These are phyloP conservation scores for Euphrasia confusa DNA, from an alignment of 257 asterid genomes.

Conservation along the genomic window DNA sequence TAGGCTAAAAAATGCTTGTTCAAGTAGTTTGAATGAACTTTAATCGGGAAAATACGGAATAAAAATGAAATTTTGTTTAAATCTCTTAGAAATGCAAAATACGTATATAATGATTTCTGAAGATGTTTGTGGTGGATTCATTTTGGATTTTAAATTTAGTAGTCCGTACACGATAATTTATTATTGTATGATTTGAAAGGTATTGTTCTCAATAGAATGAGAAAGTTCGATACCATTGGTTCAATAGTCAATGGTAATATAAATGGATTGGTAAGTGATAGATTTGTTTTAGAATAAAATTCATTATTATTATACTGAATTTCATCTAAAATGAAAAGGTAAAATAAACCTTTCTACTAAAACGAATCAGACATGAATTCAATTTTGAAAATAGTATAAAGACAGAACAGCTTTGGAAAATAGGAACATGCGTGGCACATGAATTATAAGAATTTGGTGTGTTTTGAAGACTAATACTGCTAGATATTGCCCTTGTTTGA, in stretches of 20 bases:
- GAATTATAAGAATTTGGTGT: background rate
- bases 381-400: background rate
- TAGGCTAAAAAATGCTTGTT: background rate
- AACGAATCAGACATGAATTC: background rate
- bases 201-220: background rate
- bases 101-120: background rate
- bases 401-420: background rate
- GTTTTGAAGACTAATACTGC: conserved; percentile 8
- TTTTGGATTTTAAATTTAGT: background rate
- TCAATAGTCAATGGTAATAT: too few species aligned
- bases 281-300: too few species aligned
- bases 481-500: conserved; percentile 12
- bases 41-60: background rate
- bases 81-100: background rate
- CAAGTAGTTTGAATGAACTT: background rate
- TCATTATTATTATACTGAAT: background rate
- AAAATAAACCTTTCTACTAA: background rate
- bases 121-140: background rate
- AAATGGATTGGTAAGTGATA: too few species aligned
- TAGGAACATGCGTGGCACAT: background rate
- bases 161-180: background rate
- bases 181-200: background rate
- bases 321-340: background rate
- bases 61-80: background rate
- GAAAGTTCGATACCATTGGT: background rate